Evolutionary conservation across 2,329 filamentous ascomycete species (phyloP).

Genomic region (Ophiostoma perfectum): DNA sequence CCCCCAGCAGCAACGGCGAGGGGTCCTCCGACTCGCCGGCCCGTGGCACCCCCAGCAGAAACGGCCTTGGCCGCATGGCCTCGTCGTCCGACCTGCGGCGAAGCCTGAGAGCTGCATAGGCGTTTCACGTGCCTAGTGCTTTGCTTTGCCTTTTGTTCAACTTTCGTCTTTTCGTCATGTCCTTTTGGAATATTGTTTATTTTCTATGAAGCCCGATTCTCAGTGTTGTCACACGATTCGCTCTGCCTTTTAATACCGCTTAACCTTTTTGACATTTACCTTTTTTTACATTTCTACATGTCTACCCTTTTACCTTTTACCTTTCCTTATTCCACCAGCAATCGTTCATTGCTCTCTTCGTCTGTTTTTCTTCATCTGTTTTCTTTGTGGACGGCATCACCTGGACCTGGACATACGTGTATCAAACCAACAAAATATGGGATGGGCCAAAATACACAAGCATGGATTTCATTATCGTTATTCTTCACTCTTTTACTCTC

Average conservation of each 20-base stretch:
- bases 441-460: background rate
- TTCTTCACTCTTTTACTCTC: background rate
- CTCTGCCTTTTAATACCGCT: background rate
- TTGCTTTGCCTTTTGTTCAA: background rate
- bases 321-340: no score
- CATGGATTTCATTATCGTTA: background rate
- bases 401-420: background rate
- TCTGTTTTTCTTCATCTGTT: no score
- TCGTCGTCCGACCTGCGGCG: slow-evolving; percentile 26
- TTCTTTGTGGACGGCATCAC: no score
- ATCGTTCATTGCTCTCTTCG: no score
- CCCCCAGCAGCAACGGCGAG: slow-evolving; percentile 23
- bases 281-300: background rate
- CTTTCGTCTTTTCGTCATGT: background rate
- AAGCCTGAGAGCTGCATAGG: slow-evolving; percentile 20
- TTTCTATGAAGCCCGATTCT: background rate
- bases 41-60: slow-evolving; percentile 11
- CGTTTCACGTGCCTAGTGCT: background rate
- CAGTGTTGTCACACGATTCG: background rate
- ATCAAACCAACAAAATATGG: slow-evolving; percentile 4
- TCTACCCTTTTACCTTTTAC: no score
- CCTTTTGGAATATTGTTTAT: background rate
- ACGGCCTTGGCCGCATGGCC: slow-evolving; percentile 20
- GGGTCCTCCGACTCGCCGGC: slow-evolving; percentile 22
- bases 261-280: background rate